Conservation (phyloP, 805 yeast genomes). For the Suhomyces kilbournensis region DNA sequence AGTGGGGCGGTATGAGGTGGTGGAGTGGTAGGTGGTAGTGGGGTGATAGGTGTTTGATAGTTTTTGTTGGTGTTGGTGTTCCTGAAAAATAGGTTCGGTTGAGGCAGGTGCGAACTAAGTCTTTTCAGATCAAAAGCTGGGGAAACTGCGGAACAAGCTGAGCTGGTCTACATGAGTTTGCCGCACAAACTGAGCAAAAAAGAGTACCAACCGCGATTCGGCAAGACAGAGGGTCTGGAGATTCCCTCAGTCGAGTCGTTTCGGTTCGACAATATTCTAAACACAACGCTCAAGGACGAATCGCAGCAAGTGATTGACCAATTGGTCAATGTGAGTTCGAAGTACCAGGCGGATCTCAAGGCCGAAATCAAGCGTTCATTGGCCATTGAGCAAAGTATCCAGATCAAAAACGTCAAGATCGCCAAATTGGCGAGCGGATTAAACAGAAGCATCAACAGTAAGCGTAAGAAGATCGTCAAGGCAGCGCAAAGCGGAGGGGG, state of each 20-base stretch:
- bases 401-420: slow-evolving; percentile 36
- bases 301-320: slow-evolving; percentile 27
- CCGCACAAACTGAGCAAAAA: slow-evolving; percentile 2
- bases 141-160: background rate
- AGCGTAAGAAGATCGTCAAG: slow-evolving; percentile 7
- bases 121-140: background rate
- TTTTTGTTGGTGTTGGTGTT: background rate
- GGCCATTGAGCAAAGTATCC: slow-evolving; percentile 39
- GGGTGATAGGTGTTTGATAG: too few relatives aligned
- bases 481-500: background rate
- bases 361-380: slow-evolving; percentile 32
- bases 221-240: slow-evolving; percentile 2
- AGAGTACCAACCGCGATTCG: slow-evolving; percentile 13
- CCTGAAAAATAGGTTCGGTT: background rate
- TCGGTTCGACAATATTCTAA: slow-evolving; percentile 28
- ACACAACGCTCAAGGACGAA: slow-evolving; percentile 23
- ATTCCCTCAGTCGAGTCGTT: slow-evolving; percentile 32
- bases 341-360: slow-evolving; percentile 37
- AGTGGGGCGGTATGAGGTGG: too few relatives aligned
- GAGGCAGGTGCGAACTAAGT: background rate
- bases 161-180: background rate
- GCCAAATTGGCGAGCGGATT: slow-evolving; percentile 26
- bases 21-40: too few relatives aligned
- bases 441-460: slow-evolving; percentile 13
- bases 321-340: slow-evolving; percentile 23